phyloP scores from a whole-genome alignment of 257 asterid genomes.

The Solanum corneliomulleri region DNA sequence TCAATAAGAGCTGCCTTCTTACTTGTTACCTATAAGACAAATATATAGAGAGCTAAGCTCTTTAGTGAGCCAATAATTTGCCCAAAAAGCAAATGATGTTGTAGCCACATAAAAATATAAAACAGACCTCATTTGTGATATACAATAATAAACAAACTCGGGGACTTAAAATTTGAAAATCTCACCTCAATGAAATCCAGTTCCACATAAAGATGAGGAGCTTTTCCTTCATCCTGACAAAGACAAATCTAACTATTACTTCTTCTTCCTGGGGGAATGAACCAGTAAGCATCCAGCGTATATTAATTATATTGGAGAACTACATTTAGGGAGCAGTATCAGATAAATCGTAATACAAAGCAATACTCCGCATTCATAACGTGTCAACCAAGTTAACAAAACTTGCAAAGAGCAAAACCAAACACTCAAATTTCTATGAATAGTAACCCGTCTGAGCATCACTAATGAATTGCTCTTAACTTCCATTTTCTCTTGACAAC shows the following conservation, averaged over 20 bases:
- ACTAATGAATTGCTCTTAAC: neutral
- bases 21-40: conserved; percentile 56
- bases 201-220: conserved; percentile 76
- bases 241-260: conserved; percentile 6
- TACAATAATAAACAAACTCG: neutral
- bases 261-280: neutral
- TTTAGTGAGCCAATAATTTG: neutral
- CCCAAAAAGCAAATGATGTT: neutral
- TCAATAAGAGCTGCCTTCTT: conserved; percentile 88
- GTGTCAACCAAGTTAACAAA: neutral
- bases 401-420: neutral
- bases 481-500: neutral
- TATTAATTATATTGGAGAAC: neutral
- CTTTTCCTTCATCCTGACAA: conserved; percentile 90
- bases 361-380: neutral
- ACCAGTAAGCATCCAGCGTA: neutral
- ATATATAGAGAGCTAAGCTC: neutral
- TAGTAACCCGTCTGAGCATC: neutral
- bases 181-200: conserved; percentile 90
- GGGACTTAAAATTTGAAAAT: neutral
- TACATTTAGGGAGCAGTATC: neutral
- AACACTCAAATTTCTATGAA: neutral
- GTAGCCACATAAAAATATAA: neutral
- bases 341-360: neutral
- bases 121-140: neutral